A percentile compares a stretch with the other conserved stretches of the same genome.
phyloP scores from a whole-genome alignment of 2,329 filamentous ascomycete species.

The Hypomyces perniciosus region DNA sequence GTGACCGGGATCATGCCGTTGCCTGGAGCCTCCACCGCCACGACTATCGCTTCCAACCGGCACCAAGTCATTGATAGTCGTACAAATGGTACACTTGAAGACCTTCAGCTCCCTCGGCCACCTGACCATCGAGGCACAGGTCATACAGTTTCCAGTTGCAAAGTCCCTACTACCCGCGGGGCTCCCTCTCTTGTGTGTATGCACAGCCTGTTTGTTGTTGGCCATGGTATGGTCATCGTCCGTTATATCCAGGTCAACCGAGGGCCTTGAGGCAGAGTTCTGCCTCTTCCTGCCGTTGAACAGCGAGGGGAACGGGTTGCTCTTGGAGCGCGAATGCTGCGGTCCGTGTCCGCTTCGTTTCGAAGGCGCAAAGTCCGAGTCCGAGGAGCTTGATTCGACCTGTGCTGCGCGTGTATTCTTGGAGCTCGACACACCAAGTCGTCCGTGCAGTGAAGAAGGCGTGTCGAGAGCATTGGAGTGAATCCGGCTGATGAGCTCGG shows the following conservation, averaged over 20 bases:
- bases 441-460: conserved; percentile 23
- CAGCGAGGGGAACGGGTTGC: conserved; percentile 71
- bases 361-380: conserved; percentile 33
- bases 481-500: conserved; percentile 31
- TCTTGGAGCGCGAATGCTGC: conserved; percentile 55
- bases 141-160: conserved; percentile 72
- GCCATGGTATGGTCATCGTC: conserved; percentile 24
- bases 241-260: conserved; percentile 24
- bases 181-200: conserved; percentile 29
- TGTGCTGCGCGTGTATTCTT: conserved; percentile 17
- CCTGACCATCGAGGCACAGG: conserved; percentile 72
- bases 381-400: conserved; percentile 40
- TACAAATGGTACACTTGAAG: conserved; percentile 78
- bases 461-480: conserved; percentile 31
- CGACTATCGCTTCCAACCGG: conserved; percentile 19
- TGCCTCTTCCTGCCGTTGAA: conserved; percentile 56
- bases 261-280: conserved; percentile 29
- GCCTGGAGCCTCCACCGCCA: conserved; percentile 17
- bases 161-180: conserved; percentile 47
- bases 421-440: conserved; percentile 23
- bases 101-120: conserved; percentile 69
- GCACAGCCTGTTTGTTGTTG: conserved; percentile 7
- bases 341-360: conserved; percentile 17
- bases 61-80: conserved; percentile 74
- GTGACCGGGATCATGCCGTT: conserved; percentile 19